Conservation (phyloP, 495 filamentous ascomycete genomes). For the Margaritispora aquatica region DNA sequence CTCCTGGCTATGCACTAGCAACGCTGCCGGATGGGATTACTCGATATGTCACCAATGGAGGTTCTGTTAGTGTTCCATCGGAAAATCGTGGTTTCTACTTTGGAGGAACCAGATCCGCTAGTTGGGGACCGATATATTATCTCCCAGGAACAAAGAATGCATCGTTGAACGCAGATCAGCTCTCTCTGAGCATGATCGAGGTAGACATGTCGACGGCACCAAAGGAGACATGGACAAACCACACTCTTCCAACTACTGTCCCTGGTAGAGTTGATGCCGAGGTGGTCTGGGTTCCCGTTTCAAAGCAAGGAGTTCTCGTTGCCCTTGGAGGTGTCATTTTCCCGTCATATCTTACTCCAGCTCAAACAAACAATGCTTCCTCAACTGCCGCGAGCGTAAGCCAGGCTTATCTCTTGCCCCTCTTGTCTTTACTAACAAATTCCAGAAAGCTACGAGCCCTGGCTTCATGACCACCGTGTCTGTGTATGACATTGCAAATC, state of each 20-base stretch:
- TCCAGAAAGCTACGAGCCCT: slow-evolving; percentile 38
- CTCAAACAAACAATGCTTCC: slow-evolving; percentile 20
- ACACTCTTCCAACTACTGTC: slow-evolving; percentile 43
- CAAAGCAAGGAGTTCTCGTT: slow-evolving; percentile 54
- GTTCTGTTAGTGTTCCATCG: slow-evolving; percentile 56
- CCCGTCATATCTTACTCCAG: slow-evolving; percentile 32
- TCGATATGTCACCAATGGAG: slow-evolving; percentile 59
- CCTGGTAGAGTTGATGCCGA: slow-evolving; percentile 55
- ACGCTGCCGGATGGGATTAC: slow-evolving; percentile 42
- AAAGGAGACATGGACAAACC: slow-evolving; percentile 47
- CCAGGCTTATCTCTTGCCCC: neutral
- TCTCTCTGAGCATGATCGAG: slow-evolving; percentile 49
- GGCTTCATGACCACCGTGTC: slow-evolving; percentile 58
- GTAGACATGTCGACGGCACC: slow-evolving; percentile 51
- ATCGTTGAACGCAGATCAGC: slow-evolving; percentile 27
- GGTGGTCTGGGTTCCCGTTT: slow-evolving; percentile 65
- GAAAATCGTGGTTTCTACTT: slow-evolving; percentile 73
- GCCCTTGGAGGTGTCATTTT: slow-evolving; percentile 61
- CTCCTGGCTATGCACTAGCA: slow-evolving; percentile 31
- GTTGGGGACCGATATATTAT: slow-evolving; percentile 39
- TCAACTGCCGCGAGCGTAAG: slow-evolving; percentile 41
- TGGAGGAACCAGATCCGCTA: slow-evolving; percentile 47
- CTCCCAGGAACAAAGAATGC: slow-evolving; percentile 20
- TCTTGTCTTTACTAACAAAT: neutral
- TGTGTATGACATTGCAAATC: slow-evolving; percentile 58